Base-by-base conservation (phyloP, 2,329 filamentous ascomycete genomes). In the Pseudocercospora vitis region DNA sequence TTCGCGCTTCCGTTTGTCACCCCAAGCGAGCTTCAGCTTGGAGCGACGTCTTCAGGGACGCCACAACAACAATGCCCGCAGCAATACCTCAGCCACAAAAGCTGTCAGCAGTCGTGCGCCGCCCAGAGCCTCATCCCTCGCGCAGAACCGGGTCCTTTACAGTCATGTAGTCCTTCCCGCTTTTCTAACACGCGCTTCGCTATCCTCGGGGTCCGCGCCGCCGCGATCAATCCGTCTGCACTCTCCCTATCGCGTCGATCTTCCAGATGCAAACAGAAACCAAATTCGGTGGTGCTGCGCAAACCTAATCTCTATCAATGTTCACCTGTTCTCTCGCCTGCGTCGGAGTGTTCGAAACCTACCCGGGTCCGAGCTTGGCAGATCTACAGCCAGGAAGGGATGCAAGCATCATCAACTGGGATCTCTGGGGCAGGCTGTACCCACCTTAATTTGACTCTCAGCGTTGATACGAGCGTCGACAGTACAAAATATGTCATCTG, bases 341-440 rank as follows among this genome's bases (percentile, higher is more conserved):
- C n/a, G 21, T 42, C 37, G 37, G 37, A 42, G 37, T 23, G 24
- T 24, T 24, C n/a, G 37, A 42, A 42, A 42, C 37, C 19, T n/a
- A n/a, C n/a, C n/a, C n/a, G n/a, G n/a, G n/a, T 42, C 24, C 18
- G 11, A 14, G 18, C 37, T 21, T 24, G 8, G 33, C 12, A 37
- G 37, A 24, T 42, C 37, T 12, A 26, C 16, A n/a, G 37, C 37
- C 21, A 23, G 9, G 37, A 40, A 12, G 12, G n/a, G 18, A 12
- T 23, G 37, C 7, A 40, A 42, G 18, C 37, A 23, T 24, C 37
- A 24, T 23, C 37, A 23, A 18, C n/a, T 24, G n/a, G n/a, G n/a
- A n/a, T n/a, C n/a, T n/a, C n/a, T n/a, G n/a, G n/a, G n/a, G n/a
- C n/a, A n/a, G n/a, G n/a, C n/a, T n/a, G n/a, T n/a, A n/a, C n/a